Evolutionary conservation across 2,329 filamentous ascomycete species (phyloP), one percentile per base, ranked within the genome.

Genomic region (Cordyceps farinosa): DNA sequence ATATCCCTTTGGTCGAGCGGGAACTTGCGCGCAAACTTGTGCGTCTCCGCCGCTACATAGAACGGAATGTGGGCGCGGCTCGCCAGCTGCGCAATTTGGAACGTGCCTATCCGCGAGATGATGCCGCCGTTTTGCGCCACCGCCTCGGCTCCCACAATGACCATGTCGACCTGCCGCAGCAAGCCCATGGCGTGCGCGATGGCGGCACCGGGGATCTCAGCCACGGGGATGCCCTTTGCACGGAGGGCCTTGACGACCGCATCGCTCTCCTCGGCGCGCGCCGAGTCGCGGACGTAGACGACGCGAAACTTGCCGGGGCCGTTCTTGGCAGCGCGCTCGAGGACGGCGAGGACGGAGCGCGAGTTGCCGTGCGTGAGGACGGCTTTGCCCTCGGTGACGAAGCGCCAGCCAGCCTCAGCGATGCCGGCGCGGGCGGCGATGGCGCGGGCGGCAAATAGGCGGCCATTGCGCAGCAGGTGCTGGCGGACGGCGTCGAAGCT

Each of bases 71-170:
- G 86, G 51, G 80, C 80, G 34, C 77, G 74, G 70, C 88, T 88
- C 5, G 93, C 92, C 59, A 97, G 79, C 68, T 92, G 80, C 2
- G 91, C 93, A 69, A 98, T 89, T 78, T 97, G 92, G 69, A 91
- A 94, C 2, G 85, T 87, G 59, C 94, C 94, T 77, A 98, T 85
- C 55, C 93, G 83, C 30, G 90, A 94, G 68, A 99, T 91, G 69
- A 98, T 90, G 44, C 94, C 94, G 56, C 95, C 95, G 72, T 97
- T 96, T 72, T 96, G 91, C 27, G 96, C 91, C 17, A 98, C 92
- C 47, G 92, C 93, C 75, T 98, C 94, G 78, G 86, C 84, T 53
- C 87, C 87, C 10, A 88, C 84, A 57, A 90, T 80, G 8, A 89
- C 82, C 70, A 86, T 78, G 71, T 92, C 86, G 15, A 95, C 88